Conservation (phyloP, 164 flowering plant genomes). For the grape (Vitis vinifera) region DNA sequence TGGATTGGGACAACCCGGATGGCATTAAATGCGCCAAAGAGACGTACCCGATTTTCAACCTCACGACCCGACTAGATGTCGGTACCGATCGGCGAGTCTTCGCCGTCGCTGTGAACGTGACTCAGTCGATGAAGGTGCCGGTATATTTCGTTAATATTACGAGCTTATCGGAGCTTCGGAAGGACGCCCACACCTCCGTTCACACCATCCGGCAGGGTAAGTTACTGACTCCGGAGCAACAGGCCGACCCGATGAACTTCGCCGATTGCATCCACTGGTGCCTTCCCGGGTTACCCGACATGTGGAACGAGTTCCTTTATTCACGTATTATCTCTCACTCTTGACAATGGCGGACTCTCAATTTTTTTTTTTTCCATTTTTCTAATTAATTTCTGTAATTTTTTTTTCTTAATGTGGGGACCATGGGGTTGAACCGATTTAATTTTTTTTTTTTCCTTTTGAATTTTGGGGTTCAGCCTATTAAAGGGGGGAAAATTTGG, state of each 20-base stretch:
- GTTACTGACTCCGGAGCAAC: constrained; percentile 59
- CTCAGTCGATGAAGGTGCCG: constrained; percentile 53
- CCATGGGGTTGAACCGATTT: too few species aligned
- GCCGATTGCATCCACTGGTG: constrained; percentile 98
- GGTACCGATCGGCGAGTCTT: constrained; percentile 72
- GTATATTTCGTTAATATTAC: constrained; percentile 78
- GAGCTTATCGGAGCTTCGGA: constrained; percentile 71
- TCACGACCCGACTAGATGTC: constrained; percentile 47
- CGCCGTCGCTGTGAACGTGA: constrained; percentile 52
- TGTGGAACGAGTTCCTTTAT: constrained; percentile 91
- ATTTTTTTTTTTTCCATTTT: not conserved
- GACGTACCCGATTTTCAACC: constrained; percentile 63
- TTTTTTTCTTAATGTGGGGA: not conserved
- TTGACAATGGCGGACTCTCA: not conserved
- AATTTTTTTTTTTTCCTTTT: too few species aligned
- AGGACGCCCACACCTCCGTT: constrained; percentile 88
- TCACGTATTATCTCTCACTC: constrained; percentile 54
- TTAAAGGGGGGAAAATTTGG: too few species aligned
- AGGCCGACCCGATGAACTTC: constrained; percentile 55
- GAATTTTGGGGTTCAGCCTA: too few species aligned
- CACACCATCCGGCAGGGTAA: constrained; percentile 73
- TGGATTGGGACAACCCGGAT: constrained; percentile 79
- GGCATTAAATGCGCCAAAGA: constrained; percentile 85
- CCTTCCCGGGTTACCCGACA: constrained; percentile 91
- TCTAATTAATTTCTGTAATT: not conserved